phyloP scores from a whole-genome alignment of 495 filamentous ascomycete species.

The Penicillium cinerascens region DNA sequence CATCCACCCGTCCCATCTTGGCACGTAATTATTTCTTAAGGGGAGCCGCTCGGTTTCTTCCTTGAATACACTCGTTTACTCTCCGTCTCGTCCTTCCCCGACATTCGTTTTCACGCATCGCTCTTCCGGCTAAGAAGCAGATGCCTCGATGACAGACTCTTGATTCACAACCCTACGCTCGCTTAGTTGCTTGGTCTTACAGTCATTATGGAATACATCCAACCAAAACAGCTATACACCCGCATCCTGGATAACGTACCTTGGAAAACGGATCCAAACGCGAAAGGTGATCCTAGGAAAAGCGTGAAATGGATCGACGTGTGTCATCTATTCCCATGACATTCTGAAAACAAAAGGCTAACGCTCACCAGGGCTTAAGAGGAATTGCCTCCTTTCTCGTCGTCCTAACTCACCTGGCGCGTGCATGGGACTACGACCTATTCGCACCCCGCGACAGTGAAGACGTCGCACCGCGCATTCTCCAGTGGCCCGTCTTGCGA shows the following conservation, averaged over 20 bases:
- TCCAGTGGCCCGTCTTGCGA: slow-evolving; percentile 59
- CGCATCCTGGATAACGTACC: slow-evolving; percentile 31
- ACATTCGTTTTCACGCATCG: slow-evolving; percentile 8
- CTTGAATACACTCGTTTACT: slow-evolving; percentile 7
- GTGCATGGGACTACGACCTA: slow-evolving; percentile 56
- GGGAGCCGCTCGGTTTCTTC: background rate
- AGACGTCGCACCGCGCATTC: slow-evolving; percentile 44
- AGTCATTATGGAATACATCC: slow-evolving; percentile 24
- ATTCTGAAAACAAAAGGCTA: background rate
- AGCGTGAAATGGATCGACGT: slow-evolving; percentile 72
- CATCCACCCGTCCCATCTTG: slow-evolving; percentile 7
- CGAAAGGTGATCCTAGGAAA: slow-evolving; percentile 42
- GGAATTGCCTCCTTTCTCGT: slow-evolving; percentile 63
- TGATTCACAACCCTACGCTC: slow-evolving; percentile 4
- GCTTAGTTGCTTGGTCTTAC: background rate
- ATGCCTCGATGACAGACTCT: slow-evolving; percentile 7
- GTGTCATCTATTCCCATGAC: slow-evolving; percentile 22
- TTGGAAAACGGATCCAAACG: slow-evolving; percentile 31
- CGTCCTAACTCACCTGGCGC: slow-evolving; percentile 59
- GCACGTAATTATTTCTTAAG: slow-evolving; percentile 3
- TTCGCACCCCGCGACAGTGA: slow-evolving; percentile 51
- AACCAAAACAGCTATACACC: slow-evolving; percentile 27
- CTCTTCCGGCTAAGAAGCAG: slow-evolving; percentile 14
- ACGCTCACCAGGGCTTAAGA: slow-evolving; percentile 51
- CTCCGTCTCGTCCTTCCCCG: background rate